Evolutionary conservation across 805 yeast species (phyloP).

Genomic region (Saturnispora hagleri): DNA sequence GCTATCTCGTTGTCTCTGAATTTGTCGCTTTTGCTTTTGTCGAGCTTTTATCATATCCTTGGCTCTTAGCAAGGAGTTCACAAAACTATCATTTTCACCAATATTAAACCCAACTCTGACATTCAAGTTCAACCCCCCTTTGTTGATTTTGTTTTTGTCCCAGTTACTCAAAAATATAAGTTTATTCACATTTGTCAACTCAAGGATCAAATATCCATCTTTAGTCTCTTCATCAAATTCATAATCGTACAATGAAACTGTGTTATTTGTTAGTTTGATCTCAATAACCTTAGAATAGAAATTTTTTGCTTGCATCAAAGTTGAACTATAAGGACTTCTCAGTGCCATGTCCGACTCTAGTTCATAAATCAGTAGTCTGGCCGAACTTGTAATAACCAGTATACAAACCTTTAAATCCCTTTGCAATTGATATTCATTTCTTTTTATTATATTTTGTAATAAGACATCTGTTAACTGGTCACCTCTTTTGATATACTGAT

Average conservation of each 20-base stretch:
- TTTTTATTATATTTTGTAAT: slow-evolving; percentile 24
- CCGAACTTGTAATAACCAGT: slow-evolving; percentile 28
- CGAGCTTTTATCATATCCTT: slow-evolving; percentile 38
- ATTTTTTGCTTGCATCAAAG: slow-evolving; percentile 35
- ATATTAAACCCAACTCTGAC: slow-evolving; percentile 31
- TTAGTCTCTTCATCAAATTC: slow-evolving; percentile 55
- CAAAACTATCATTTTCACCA: slow-evolving; percentile 52
- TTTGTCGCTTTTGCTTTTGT: slow-evolving; percentile 6
- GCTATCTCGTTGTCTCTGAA: neutral
- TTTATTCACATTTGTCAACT: slow-evolving; percentile 46
- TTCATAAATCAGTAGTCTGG: slow-evolving; percentile 29
- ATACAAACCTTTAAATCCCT: slow-evolving; percentile 27
- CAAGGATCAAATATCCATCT: slow-evolving; percentile 57
- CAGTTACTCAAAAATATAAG: slow-evolving; percentile 45
- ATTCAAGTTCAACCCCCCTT: slow-evolving; percentile 27
- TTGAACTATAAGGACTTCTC: slow-evolving; percentile 25
- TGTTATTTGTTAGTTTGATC: slow-evolving; percentile 38
- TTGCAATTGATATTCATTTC: slow-evolving; percentile 23
- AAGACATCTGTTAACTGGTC: slow-evolving; percentile 26
- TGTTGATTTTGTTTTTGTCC: slow-evolving; percentile 28
- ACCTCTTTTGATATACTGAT: slow-evolving; percentile 22
- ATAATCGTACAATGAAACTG: slow-evolving; percentile 71
- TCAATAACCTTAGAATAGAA: slow-evolving; percentile 28
- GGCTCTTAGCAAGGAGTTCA: slow-evolving; percentile 58
- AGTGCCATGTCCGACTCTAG: slow-evolving; percentile 24